Evolutionary conservation across 768 basidiomycete species (phyloP), one percentile per base, ranked within the genome.

Genomic region (Filobasidium wieringae): DNA sequence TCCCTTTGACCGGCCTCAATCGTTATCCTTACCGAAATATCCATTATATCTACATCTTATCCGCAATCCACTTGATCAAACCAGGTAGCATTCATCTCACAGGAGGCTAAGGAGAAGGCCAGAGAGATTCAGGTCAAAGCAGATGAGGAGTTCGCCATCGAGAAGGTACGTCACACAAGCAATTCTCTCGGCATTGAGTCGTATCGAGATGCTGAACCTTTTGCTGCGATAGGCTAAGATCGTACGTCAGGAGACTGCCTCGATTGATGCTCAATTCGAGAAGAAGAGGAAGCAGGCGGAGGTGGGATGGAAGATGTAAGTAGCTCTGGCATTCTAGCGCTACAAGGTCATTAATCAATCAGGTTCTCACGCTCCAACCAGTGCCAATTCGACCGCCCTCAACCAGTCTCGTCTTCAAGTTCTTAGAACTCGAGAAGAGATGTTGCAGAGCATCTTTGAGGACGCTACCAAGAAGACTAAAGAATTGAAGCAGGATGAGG

Each of bases 111-210:
- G 63, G 93, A 99, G 78, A 99, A 99, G 77, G 92, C 90, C 0
- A 79, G 95, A 7, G 95, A 99, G 76, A 91, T 99, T 61, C 85
- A 81, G 63, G 89, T 96, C 60, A 99, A 99, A 75, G 93, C 95
- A 0, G 91, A 99, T 62, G 92, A 97, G 74, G 93, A 99, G 77
- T 97, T 97, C 71, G 87, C 93, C 19, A 97, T 99, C 64, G 95
- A 99, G 74, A 99, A 99, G 82, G 92, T 77, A 52, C 22, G 73
- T 59, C 26, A 4, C 36, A 27, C 30, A 2, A 12, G 32, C 7
- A 24, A 31, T 3, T 15, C 17, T 50, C 31, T 15, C 11, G 24
- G 17, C 45, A 4, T 49, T 34, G 9, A 40, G 22, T 8, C 14
- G 15, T 34, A 24, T 24, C 26, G 39, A 40, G 43, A 7, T 45